Conservation (phyloP, 192 early-diverging fungal genomes). For the Gonapodya prolifera region DNA sequence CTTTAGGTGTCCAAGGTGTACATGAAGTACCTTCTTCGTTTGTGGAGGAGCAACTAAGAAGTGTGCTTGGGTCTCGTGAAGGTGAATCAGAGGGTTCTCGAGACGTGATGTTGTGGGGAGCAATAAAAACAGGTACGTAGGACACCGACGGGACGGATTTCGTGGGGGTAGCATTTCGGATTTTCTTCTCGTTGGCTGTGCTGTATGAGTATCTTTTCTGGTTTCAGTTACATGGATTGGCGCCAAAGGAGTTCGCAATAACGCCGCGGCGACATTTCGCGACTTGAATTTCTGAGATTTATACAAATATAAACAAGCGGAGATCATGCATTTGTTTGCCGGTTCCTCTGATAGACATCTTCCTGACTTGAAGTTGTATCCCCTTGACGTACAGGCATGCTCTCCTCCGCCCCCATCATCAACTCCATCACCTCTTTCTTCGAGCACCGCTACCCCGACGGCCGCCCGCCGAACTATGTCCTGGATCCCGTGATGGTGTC, state of each 20-base stretch:
- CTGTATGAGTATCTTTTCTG: no score
- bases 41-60: slow-evolving; percentile 51
- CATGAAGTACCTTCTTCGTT: slow-evolving; percentile 43
- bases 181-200: no score
- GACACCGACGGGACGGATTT: neutral
- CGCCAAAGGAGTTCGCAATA: no score
- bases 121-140: slow-evolving; percentile 52
- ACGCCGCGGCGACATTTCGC: no score
- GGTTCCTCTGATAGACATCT: no score
- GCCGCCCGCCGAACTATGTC: slow-evolving; percentile 31
- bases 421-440: slow-evolving; percentile 27
- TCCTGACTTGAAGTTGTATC: no score
- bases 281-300: no score
- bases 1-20: slow-evolving; percentile 59
- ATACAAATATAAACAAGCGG: no score
- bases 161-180: no score
- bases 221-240: no score
- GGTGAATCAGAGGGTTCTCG: neutral
- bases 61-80: slow-evolving; percentile 34
- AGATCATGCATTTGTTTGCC: no score
- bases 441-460: slow-evolving; percentile 18
- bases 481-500: slow-evolving; percentile 84
- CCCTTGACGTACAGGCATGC: slow-evolving; percentile 41
- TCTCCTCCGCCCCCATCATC: slow-evolving; percentile 51
- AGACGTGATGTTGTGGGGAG: slow-evolving; percentile 56